Conservation (phyloP, 2,329 filamentous ascomycete genomes). For the Fusarium chaquense region DNA sequence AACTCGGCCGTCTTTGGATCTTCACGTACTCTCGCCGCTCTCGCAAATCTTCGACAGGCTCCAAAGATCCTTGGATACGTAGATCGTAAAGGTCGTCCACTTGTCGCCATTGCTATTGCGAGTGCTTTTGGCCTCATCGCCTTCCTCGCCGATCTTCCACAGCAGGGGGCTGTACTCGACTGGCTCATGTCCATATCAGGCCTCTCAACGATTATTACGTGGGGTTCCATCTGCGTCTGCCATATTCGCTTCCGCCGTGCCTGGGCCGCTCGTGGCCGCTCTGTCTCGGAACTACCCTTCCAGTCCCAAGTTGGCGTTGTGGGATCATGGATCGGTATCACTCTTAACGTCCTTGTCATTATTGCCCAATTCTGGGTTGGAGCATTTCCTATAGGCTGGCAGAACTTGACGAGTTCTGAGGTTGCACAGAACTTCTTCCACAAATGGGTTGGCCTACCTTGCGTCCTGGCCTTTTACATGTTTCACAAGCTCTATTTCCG, state of each 20-base stretch:
- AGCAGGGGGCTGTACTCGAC: conserved; percentile 74
- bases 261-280: conserved; percentile 78
- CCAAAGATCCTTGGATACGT: conserved; percentile 83
- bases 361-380: conserved; percentile 90
- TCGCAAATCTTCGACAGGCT: conserved; percentile 88
- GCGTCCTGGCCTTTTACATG: conserved; percentile 75
- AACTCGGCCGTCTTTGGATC: conserved; percentile 94
- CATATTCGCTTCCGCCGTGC: conserved; percentile 91
- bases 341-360: conserved; percentile 80
- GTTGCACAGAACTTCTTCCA: conserved; percentile 78
- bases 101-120: conserved; percentile 77
- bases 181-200: conserved; percentile 85
- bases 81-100: conserved; percentile 83
- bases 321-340: conserved; percentile 84
- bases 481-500: conserved; percentile 80
- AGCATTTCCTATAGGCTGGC: conserved; percentile 77
- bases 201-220: conserved; percentile 81
- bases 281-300: conserved; percentile 84
- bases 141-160: conserved; percentile 76
- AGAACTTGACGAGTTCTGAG: conserved; percentile 55
- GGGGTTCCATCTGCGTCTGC: conserved; percentile 86
- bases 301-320: conserved; percentile 79
- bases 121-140: conserved; percentile 78
- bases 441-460: conserved; percentile 76
- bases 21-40: conserved; percentile 87